Percentiles rank a stretch among this genome's conserved stretches.
These are phyloP conservation scores for Kodamaea fukazawae DNA, from an alignment of 805 yeast genomes.

Conservation along the genomic window DNA sequence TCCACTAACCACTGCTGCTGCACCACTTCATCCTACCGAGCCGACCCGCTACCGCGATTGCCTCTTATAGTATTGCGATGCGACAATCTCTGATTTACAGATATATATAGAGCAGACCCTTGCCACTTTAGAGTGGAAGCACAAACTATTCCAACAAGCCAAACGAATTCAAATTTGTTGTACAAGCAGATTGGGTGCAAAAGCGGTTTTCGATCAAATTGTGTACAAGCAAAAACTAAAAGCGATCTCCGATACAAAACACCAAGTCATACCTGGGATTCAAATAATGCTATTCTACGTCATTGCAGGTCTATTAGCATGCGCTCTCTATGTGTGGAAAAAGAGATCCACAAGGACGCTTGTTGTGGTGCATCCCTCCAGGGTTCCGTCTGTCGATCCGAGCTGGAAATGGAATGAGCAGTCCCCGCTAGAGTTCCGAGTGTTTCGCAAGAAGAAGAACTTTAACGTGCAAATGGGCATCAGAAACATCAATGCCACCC, in stretches of 20 bases:
- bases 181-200: too few species aligned
- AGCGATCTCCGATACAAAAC: too few species aligned
- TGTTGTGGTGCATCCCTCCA: conserved; percentile 4
- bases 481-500: conserved; percentile 25
- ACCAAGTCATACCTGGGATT: too few species aligned
- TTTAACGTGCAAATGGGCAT: conserved; percentile 37
- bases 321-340: neutral
- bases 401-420: conserved; percentile 9
- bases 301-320: neutral
- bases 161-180: too few species aligned
- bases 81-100: neutral
- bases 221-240: too few species aligned
- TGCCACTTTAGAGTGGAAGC: too few species aligned
- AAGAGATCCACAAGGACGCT: neutral
- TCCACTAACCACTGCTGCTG: too few species aligned
- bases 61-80: neutral
- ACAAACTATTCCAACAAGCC: too few species aligned
- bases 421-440: conserved; percentile 20
- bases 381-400: conserved; percentile 23
- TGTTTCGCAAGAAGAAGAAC: conserved; percentile 35
- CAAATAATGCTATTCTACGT: conserved; percentile 1
- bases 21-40: too few species aligned
- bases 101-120: too few species aligned
- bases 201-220: too few species aligned
- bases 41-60: neutral